Percentiles rank a stretch among this genome's conserved stretches.
phyloP scores from a whole-genome alignment of 1,284 basidiomycete species.

The Moesziomyces aphidis region DNA sequence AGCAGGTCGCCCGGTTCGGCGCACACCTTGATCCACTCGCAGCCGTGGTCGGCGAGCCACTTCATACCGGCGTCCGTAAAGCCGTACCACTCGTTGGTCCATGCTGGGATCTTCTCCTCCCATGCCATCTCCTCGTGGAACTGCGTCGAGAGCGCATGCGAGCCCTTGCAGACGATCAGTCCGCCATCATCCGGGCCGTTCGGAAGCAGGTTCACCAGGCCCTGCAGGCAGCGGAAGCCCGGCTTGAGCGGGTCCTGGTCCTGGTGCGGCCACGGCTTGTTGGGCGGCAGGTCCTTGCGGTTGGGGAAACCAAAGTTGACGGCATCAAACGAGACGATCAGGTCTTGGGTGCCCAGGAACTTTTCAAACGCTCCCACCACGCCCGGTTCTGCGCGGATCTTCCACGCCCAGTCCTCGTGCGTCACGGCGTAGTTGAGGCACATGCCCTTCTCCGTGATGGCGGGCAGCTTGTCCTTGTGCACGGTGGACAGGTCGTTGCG shows the following conservation, averaged over 20 bases:
- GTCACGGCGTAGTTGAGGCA: slow-evolving; percentile 65
- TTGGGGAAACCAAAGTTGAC: slow-evolving; percentile 15
- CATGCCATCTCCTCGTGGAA: slow-evolving; percentile 67
- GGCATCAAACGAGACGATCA: slow-evolving; percentile 68
- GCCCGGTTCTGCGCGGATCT: slow-evolving; percentile 67
- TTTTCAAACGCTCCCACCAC: slow-evolving; percentile 67
- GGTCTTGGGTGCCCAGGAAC: slow-evolving; percentile 69
- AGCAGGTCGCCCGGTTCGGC: slow-evolving; percentile 63
- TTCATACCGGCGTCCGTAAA: slow-evolving; percentile 56
- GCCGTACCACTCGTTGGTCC: slow-evolving; percentile 62
- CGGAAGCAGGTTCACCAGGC: slow-evolving; percentile 68
- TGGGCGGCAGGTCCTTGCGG: slow-evolving; percentile 38
- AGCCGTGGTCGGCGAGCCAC: slow-evolving; percentile 62
- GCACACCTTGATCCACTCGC: slow-evolving; percentile 58
- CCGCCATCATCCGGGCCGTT: slow-evolving; percentile 70
- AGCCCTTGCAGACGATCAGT: slow-evolving; percentile 69
- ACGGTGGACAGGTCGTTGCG: slow-evolving; percentile 67
- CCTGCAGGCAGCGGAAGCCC: slow-evolving; percentile 69
- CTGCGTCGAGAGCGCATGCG: slow-evolving; percentile 64
- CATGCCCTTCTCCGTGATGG: slow-evolving; percentile 58
- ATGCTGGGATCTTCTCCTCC: slow-evolving; percentile 64
- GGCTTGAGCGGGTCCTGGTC: slow-evolving; percentile 68
- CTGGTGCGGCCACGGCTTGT: slow-evolving; percentile 68
- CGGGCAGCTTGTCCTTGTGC: slow-evolving; percentile 65
- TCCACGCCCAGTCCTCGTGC: slow-evolving; percentile 69